These are phyloP conservation scores for Lachnellula hyalina DNA, from an alignment of 2,329 filamentous ascomycete species.

Conservation along the genomic window DNA sequence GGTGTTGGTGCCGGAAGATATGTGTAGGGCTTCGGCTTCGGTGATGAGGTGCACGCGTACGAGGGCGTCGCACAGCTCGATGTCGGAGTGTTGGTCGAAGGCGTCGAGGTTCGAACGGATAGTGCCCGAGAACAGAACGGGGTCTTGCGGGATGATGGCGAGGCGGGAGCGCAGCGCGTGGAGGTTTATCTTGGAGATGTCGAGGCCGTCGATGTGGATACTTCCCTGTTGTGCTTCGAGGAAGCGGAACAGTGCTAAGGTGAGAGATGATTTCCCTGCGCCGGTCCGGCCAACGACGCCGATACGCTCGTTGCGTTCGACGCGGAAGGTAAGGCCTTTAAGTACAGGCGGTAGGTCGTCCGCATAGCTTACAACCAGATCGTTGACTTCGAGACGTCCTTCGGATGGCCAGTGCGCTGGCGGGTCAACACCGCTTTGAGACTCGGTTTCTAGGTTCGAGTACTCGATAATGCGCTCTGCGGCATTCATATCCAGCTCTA, in stretches of 20 bases:
- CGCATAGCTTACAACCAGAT: conserved; percentile 69
- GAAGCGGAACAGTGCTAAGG: conserved; percentile 72
- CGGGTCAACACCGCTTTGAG: conserved; percentile 53
- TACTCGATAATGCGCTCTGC: conserved; percentile 74
- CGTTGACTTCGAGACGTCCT: conserved; percentile 66
- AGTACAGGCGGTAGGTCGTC: conserved; percentile 65
- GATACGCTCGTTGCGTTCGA: conserved; percentile 62
- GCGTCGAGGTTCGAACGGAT: conserved; percentile 73
- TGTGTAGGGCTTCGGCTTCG: conserved; percentile 6
- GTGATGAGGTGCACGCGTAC: conserved; percentile 58
- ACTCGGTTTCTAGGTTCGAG: conserved; percentile 61
- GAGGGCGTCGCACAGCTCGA: conserved; percentile 64
- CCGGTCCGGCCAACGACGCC: conserved; percentile 77
- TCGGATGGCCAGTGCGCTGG: conserved; percentile 72
- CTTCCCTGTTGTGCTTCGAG: conserved; percentile 61
- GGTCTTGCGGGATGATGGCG: conserved; percentile 79
- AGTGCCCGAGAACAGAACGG: conserved; percentile 75
- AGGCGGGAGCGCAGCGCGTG: conserved; percentile 67
- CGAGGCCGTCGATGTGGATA: conserved; percentile 66
- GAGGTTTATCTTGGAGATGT: conserved; percentile 67
- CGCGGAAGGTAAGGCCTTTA: conserved; percentile 61
- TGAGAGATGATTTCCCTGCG: conserved; percentile 71
- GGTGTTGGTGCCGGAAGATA: conserved; percentile 23
- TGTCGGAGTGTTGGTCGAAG: conserved; percentile 64
- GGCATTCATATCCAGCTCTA: conserved; percentile 76